These are phyloP conservation scores for Paracorniculantispora psalliotae DNA, from an alignment of 2,329 filamentous ascomycete species.

Conservation along the genomic window DNA sequence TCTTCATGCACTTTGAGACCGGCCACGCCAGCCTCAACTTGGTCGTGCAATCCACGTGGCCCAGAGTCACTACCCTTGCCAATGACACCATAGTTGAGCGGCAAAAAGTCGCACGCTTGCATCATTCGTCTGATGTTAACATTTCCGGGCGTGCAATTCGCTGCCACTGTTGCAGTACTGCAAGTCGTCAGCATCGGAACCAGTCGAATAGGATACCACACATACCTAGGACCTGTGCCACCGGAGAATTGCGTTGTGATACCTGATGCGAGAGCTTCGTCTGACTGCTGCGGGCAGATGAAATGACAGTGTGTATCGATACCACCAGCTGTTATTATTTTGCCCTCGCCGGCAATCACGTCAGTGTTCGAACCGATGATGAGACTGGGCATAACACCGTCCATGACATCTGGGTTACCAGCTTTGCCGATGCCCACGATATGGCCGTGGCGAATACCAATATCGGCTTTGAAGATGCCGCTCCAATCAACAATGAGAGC, in stretches of 20 bases:
- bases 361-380: slow-evolving; percentile 85
- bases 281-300: slow-evolving; percentile 87
- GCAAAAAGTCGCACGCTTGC: slow-evolving; percentile 74
- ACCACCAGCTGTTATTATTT: slow-evolving; percentile 86
- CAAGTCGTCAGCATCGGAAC: background rate
- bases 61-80: slow-evolving; percentile 88
- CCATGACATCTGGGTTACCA: slow-evolving; percentile 96
- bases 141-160: slow-evolving; percentile 85
- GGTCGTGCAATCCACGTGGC: slow-evolving; percentile 66
- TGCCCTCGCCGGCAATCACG: slow-evolving; percentile 83
- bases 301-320: slow-evolving; percentile 90
- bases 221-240: slow-evolving; percentile 80
- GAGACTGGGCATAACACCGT: slow-evolving; percentile 73
- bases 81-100: slow-evolving; percentile 85
- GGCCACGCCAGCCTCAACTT: slow-evolving; percentile 76
- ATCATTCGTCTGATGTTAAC: slow-evolving; percentile 85
- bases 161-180: slow-evolving; percentile 82
- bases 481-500: slow-evolving; percentile 86
- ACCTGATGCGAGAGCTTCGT: slow-evolving; percentile 78
- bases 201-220: background rate
- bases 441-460: slow-evolving; percentile 81
- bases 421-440: slow-evolving; percentile 92
- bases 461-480: slow-evolving; percentile 94
- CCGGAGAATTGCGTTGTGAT: slow-evolving; percentile 89
- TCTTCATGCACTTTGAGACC: slow-evolving; percentile 95